These are phyloP conservation scores for Suillus bovinus DNA, from an alignment of 768 basidiomycete species.

Conservation along the genomic window DNA sequence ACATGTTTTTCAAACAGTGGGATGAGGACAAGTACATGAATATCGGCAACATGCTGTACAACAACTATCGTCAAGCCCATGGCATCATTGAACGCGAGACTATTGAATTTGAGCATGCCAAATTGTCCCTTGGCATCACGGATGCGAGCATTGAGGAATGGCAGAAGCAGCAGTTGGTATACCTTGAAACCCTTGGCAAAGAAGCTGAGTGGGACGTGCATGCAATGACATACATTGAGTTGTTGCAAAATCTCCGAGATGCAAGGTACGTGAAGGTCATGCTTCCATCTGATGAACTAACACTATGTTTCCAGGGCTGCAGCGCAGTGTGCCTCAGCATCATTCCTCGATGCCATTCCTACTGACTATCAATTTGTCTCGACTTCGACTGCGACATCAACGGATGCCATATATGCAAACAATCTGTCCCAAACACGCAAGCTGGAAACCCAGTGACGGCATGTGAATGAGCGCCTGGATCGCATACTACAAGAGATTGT, in stretches of 20 bases:
- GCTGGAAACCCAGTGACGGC: slow-evolving; percentile 25
- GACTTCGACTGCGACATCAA: slow-evolving; percentile 11
- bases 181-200: slow-evolving; percentile 26
- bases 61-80: slow-evolving; percentile 28
- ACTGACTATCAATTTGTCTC: slow-evolving; percentile 15
- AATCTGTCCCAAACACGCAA: slow-evolving; percentile 21
- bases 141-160: slow-evolving; percentile 1
- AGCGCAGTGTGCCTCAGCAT: slow-evolving; percentile 5
- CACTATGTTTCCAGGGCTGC: slow-evolving; percentile 13
- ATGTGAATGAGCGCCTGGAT: slow-evolving; percentile 19
- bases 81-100: slow-evolving; percentile 10
- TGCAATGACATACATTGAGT: slow-evolving; percentile 12
- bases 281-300: slow-evolving; percentile 1
- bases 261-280: neutral
- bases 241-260: slow-evolving; percentile 1
- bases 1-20: slow-evolving; percentile 3
- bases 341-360: slow-evolving; percentile 12
- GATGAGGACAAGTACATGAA: slow-evolving; percentile 12
- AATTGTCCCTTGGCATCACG: neutral
- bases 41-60: slow-evolving; percentile 13
- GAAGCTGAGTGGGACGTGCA: slow-evolving; percentile 30
- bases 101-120: neutral
- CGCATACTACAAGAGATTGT: slow-evolving; percentile 20
- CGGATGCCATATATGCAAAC: slow-evolving; percentile 11
- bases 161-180: slow-evolving; percentile 17